phyloP scores from a whole-genome alignment of 176 grass and related monocot genomes.

The Typha latifolia region DNA sequence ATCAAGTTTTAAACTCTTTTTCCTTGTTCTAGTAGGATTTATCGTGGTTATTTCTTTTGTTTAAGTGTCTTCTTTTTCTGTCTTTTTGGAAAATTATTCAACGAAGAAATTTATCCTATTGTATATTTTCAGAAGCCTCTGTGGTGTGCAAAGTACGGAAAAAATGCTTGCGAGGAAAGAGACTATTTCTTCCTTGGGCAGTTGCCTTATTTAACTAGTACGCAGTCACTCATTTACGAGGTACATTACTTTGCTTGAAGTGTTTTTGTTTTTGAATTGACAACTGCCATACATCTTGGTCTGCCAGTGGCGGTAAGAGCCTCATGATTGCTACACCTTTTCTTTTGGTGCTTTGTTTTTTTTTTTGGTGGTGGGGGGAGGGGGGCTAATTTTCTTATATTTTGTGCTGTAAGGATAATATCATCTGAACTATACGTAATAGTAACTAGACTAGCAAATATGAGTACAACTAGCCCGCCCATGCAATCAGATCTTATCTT shows the following conservation, averaged over 20 bases:
- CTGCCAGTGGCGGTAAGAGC: too few species aligned
- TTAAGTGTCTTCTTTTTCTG: not conserved
- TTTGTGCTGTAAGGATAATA: too few species aligned
- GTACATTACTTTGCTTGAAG: slow-evolving; percentile 17
- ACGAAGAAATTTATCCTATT: slow-evolving; percentile 2
- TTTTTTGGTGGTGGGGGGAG: too few species aligned
- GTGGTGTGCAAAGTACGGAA: slow-evolving; percentile 57
- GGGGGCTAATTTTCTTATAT: too few species aligned
- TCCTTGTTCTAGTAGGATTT: slow-evolving; percentile 5
- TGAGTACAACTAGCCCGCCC: too few species aligned
- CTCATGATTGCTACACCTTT: too few species aligned
- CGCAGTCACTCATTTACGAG: slow-evolving; percentile 75
- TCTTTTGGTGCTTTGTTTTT: too few species aligned
- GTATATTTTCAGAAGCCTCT: slow-evolving; percentile 71
- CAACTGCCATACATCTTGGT: too few species aligned
- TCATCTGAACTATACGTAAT: too few species aligned
- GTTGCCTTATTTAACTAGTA: slow-evolving; percentile 65
- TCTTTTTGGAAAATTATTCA: not conserved
- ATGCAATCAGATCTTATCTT: too few species aligned
- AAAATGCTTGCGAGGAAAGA: slow-evolving; percentile 65
- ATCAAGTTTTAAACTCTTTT: not conserved
- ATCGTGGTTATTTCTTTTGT: slow-evolving; percentile 7
- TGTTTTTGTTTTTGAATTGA: not conserved
- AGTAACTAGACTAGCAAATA: too few species aligned
- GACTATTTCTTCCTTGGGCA: slow-evolving; percentile 77